Percentiles rank a stretch among this genome's conserved stretches.
phyloP scores from a whole-genome alignment of 305 asterid species.

The Plantago coronopus region DNA sequence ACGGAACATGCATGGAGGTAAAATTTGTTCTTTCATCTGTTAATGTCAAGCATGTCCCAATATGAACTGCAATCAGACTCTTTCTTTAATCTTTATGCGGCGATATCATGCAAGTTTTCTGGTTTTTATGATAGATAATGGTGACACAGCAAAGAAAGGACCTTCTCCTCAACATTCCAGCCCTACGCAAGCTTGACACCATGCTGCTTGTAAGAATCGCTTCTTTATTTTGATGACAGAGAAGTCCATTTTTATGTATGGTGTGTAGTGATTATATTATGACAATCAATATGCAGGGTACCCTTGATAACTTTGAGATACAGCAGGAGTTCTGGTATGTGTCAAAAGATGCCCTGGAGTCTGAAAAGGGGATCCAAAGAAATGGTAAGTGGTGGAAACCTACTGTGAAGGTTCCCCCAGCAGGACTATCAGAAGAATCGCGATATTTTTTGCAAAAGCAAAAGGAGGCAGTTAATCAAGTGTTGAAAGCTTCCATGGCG shows the following conservation, averaged over 20 bases:
- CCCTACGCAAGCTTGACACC: slow-evolving; percentile 71
- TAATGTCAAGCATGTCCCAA: neutral
- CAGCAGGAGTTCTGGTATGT: slow-evolving; percentile 73
- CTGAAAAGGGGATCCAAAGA: slow-evolving; percentile 65
- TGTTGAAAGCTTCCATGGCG: slow-evolving; percentile 81
- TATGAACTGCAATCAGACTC: neutral
- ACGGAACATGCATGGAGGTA: slow-evolving; percentile 78
- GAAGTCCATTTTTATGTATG: neutral
- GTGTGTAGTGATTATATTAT: slow-evolving; percentile 1
- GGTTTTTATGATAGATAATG: slow-evolving; percentile 53
- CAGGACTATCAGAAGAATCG: slow-evolving; percentile 60
- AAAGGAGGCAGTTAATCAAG: slow-evolving; percentile 64
- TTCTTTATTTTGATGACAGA: neutral
- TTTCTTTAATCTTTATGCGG: no score
- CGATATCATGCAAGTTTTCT: neutral
- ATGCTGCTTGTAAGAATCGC: slow-evolving; percentile 65
- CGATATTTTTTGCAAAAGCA: slow-evolving; percentile 42
- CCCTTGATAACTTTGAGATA: slow-evolving; percentile 56
- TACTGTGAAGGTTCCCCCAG: slow-evolving; percentile 69
- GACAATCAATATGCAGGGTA: slow-evolving; percentile 35
- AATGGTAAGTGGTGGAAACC: slow-evolving; percentile 93
- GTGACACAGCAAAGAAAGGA: slow-evolving; percentile 74
- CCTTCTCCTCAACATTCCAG: slow-evolving; percentile 68
- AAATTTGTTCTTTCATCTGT: neutral
- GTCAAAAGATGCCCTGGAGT: slow-evolving; percentile 63